Conservation (phyloP, 2,329 filamentous ascomycete genomes). For the Periglandula ipomoeae region DNA sequence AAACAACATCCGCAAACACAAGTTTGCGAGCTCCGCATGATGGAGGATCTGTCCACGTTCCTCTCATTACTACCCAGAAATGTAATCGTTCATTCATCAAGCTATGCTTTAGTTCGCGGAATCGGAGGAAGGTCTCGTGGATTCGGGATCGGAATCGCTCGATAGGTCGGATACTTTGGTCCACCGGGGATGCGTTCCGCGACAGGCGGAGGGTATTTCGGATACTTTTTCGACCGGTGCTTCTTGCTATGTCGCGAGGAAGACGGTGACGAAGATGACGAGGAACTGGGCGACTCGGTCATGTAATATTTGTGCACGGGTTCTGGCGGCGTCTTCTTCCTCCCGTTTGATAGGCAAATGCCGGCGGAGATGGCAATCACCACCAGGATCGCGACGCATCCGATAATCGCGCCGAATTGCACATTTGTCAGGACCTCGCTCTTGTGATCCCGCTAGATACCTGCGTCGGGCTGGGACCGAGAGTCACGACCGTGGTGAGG, state of each 20-base stretch:
- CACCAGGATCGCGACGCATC: background rate
- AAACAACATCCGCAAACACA: no score
- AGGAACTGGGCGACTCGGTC: background rate
- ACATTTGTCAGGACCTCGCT: background rate
- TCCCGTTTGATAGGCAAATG: constrained; percentile 21
- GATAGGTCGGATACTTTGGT: constrained; percentile 23
- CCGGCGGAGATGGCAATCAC: background rate
- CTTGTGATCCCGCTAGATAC: background rate
- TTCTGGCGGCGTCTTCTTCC: constrained; percentile 10
- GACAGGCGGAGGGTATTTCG: constrained; percentile 12
- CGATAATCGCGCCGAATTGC: background rate
- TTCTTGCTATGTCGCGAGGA: background rate
- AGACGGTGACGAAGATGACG: background rate
- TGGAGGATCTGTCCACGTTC: no score
- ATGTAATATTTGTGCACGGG: constrained; percentile 18
- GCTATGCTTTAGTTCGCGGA: background rate
- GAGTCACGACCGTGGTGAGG: background rate
- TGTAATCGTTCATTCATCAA: no score
- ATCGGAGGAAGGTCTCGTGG: constrained; percentile 14
- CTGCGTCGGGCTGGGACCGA: background rate
- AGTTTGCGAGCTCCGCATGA: no score
- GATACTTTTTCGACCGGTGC: background rate
- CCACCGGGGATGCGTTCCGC: constrained; percentile 23
- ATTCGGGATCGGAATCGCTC: constrained; percentile 23
- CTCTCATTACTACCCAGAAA: no score